These are phyloP conservation scores for Zopfia rhizophila DNA, from an alignment of 2,329 filamentous ascomycete species.

Conservation along the genomic window DNA sequence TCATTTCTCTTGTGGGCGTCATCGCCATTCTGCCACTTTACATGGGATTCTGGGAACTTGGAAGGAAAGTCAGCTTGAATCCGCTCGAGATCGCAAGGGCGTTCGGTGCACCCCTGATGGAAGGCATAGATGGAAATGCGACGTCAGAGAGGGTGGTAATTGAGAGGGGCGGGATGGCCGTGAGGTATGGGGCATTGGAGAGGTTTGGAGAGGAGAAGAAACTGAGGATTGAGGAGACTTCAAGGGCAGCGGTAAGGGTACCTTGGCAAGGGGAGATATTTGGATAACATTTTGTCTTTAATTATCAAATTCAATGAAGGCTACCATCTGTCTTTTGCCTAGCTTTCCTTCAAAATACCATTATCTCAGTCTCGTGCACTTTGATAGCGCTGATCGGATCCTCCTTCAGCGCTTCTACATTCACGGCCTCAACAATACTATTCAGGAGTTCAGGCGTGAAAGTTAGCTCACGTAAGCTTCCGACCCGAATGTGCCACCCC, in stretches of 20 bases:
- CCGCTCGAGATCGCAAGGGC: slow-evolving; percentile 45
- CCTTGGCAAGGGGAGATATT: slow-evolving; percentile 37
- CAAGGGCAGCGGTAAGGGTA: slow-evolving; percentile 24
- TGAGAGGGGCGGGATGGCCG: slow-evolving; percentile 29
- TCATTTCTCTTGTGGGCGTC: slow-evolving; percentile 26
- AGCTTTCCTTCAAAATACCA: too few species aligned
- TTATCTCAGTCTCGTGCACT: too few species aligned
- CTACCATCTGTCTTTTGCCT: too few species aligned
- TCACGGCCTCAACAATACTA: too few species aligned
- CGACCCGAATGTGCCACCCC: too few species aligned
- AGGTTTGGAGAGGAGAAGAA: slow-evolving; percentile 33
- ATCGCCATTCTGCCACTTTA: slow-evolving; percentile 33
- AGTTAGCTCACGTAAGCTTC: too few species aligned
- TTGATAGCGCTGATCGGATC: too few species aligned
- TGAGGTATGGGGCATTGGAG: slow-evolving; percentile 36
- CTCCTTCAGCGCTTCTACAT: too few species aligned
- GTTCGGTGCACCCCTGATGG: slow-evolving; percentile 43
- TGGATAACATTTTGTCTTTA: slow-evolving; percentile 26
- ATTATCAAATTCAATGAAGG: too few species aligned
- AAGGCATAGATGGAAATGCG: slow-evolving; percentile 37
- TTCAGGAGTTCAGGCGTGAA: too few species aligned
- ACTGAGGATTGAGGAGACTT: slow-evolving; percentile 31
- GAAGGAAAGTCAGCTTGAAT: slow-evolving; percentile 38
- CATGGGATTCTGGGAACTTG: slow-evolving; percentile 42
- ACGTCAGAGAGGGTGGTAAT: slow-evolving; percentile 26